Evolutionary conservation across 257 asterid genomes (phyloP).

Genomic region (Anisodus acutangulus): DNA sequence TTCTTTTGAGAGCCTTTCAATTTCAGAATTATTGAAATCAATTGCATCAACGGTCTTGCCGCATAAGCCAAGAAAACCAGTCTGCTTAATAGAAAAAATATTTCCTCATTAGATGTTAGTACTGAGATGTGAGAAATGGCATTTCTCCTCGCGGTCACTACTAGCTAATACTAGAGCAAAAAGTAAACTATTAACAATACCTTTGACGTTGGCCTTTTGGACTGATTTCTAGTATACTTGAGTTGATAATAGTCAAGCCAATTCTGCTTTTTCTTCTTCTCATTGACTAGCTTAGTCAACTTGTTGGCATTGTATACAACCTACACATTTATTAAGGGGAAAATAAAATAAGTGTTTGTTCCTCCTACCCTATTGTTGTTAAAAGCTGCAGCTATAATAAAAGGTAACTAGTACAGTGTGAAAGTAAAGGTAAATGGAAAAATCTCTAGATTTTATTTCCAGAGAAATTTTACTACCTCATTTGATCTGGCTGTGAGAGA

Average conservation of each 20-base stretch:
- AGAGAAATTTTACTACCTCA: not conserved
- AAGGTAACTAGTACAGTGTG: not conserved
- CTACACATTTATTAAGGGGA: slow-evolving; percentile 45
- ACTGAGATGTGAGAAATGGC: slow-evolving; percentile 25
- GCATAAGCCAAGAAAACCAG: slow-evolving; percentile 81
- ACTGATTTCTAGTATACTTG: slow-evolving; percentile 69
- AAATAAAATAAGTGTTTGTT: slow-evolving; percentile 4
- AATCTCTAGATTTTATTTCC: not conserved
- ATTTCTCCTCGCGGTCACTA: not conserved
- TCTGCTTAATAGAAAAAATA: slow-evolving; percentile 55
- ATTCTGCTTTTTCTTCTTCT: slow-evolving; percentile 71
- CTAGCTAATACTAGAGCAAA: not conserved
- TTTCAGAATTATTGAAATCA: slow-evolving; percentile 70
- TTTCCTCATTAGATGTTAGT: slow-evolving; percentile 36
- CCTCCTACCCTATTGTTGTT: not conserved
- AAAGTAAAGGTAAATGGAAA: not conserved
- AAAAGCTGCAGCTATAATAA: not conserved
- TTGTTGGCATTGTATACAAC: slow-evolving; percentile 86
- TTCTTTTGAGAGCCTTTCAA: slow-evolving; percentile 71
- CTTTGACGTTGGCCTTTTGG: slow-evolving; percentile 65
- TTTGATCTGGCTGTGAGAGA: not conserved
- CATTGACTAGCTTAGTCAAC: slow-evolving; percentile 69
- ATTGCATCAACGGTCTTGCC: slow-evolving; percentile 87
- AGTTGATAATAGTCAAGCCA: slow-evolving; percentile 93
- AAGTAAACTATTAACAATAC: slow-evolving; percentile 40